phyloP scores from a whole-genome alignment of 768 basidiomycete genomes.

The Xerocomellus chrysenteron region DNA sequence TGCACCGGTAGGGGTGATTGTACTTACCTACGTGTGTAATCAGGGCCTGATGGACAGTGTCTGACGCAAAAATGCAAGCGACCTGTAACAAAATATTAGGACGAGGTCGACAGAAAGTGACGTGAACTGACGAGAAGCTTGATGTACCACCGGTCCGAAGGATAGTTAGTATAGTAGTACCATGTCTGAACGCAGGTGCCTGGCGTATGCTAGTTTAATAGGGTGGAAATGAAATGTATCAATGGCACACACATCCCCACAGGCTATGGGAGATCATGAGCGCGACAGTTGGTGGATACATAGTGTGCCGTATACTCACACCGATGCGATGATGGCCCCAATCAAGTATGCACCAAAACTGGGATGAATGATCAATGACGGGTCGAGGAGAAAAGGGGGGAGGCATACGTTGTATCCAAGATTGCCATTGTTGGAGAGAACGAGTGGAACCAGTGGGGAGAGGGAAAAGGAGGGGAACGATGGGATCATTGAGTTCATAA shows the following conservation, averaged over 20 bases:
- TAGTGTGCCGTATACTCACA: slow-evolving; percentile 35
- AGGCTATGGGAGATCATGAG: slow-evolving; percentile 35
- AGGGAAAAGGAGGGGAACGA: neutral
- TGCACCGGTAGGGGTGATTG: neutral
- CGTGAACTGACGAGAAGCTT: slow-evolving; percentile 42
- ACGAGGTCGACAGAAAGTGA: neutral
- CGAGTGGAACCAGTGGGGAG: neutral
- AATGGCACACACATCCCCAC: slow-evolving; percentile 44
- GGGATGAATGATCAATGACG: neutral
- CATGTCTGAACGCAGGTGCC: slow-evolving; percentile 57
- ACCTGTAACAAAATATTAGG: slow-evolving; percentile 38
- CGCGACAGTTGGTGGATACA: neutral
- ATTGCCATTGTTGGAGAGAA: slow-evolving; percentile 6
- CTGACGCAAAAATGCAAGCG: slow-evolving; percentile 45
- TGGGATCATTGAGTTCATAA: neutral
- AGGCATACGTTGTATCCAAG: slow-evolving; percentile 36
- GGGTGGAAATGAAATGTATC: neutral
- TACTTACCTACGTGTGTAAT: slow-evolving; percentile 50
- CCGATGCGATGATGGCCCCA: slow-evolving; percentile 47
- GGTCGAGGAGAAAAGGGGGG: too few relatives aligned
- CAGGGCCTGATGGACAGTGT: slow-evolving; percentile 53
- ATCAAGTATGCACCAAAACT: slow-evolving; percentile 54
- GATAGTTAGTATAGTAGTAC: slow-evolving; percentile 52
- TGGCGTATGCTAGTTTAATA: slow-evolving; percentile 21
- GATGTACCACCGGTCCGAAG: slow-evolving; percentile 50